Base-by-base conservation (phyloP, 2,329 filamentous ascomycete genomes). In the Penicillium occitanis region DNA sequence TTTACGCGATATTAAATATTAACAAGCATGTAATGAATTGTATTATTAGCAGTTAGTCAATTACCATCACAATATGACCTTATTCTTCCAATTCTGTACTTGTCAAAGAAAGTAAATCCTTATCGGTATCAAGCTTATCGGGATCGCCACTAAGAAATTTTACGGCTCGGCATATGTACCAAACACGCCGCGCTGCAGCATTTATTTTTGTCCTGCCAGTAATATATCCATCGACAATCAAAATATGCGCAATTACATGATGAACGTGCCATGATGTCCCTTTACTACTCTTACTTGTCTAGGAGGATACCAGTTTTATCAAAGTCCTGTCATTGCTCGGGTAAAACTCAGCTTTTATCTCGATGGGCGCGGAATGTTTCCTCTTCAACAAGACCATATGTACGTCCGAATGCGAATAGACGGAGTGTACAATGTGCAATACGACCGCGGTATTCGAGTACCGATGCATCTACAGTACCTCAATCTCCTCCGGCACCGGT, bases 401-500 rank as follows among this genome's bases (percentile, higher is more conserved):
- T 37, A 40, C 61, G 33, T 33, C 60, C 61, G 28, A 42, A 28
- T 30, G 35, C 7, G 60, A 63, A 44, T 17, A 55, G 37, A 44
- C 14, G 33, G 2, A 17, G 5, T 51, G 10, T 22, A 55, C 28
- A 19, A 63, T 55, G 10, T 42, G 48, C 48, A 3, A 40, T 57
- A 53, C 33, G 11, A 5, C 35, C 22, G 35, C 61, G 61, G 8
- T 63, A 55, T 42, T 55, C 28, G 17, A 55, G 61, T 55, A 55
- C 48, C 1, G 35, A 55, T 22, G 22, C 48, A 42, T 44, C 61
- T 22, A 14, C 37, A 50, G 37, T 2, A 14, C 14, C 14, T 19
- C 50, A n/a, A 2, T 8, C 33, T 40, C 61, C 61, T 55, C 57
- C 68, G 68, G 55, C 65, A 22, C 55, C 72, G 70, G 44, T 64